Evolutionary conservation across 805 yeast species (phyloP), one percentile per base, ranked within the genome.

Genomic region (Clavispora carvajalis): DNA sequence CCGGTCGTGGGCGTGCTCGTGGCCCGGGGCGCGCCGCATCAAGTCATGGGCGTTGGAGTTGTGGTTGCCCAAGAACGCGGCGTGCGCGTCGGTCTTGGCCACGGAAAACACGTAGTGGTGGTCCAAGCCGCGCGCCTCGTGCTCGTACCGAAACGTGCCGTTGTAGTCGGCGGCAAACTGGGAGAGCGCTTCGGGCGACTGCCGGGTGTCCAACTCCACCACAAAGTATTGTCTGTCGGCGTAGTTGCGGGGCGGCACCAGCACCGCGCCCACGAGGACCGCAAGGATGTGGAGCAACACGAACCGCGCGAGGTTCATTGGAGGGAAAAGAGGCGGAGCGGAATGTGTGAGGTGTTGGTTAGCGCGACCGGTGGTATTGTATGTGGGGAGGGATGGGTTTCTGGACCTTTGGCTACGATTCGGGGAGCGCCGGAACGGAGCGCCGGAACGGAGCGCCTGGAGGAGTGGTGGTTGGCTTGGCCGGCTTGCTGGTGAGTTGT

Each of bases 101-200:
- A 76, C 57, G 7, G 91, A 83, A 52, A 86, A 83, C 11, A 87
- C 83, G 56, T 74, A 79, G 56, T 80, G 82, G 45, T 79, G 68
- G 17, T 75, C 79, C 17, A 80, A 56, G 0, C 82, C 84, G 26
- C 81, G 69, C 3, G 79, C 76, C 18, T 67, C 74, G 56, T 85
- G 86, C 57, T 87, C 95, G 52, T 65, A 85, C 17, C 44, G 42
- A 48, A 58, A 68, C 6, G 49, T 52, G 12, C 56, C 56, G 3
- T 74, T 69, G 55, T 74, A 70, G 11, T 52, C 36, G 1, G 50
- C 25, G 10, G 61, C 52, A 38, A 82, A 69, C n/a, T 63, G 54
- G 0, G 44, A 37, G 8, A 69, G 51, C 8, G 67, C 62, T 21
- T 40, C 39, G 34, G 46, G 57, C 8, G 44, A 25, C 8, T 24